Evolutionary conservation across 2,329 filamentous ascomycete species (phyloP), one percentile per base, ranked within the genome.

Genomic region (Claviceps quebecensis): DNA sequence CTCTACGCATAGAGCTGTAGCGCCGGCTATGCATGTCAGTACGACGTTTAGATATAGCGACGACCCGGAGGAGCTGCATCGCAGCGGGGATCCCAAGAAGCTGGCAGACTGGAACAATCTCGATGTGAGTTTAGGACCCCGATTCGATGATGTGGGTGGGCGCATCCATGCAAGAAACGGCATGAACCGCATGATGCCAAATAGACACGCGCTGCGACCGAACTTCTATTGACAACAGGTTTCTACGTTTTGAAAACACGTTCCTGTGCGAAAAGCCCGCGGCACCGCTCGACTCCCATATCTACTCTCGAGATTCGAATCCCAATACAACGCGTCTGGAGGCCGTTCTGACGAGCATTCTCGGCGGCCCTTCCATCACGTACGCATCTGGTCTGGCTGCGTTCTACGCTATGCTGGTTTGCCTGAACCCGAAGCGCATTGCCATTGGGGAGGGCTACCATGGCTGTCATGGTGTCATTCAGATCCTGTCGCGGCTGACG

Each of bases 361-460:
- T 96, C 38, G 75, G 78, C 57, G 86, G 77, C 5, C 84, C 83
- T 2, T 69, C 77, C 1, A 63, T 96, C 29, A 87, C 84, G 49
- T 98, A 97, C 70, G 72, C 80, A 39, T 94, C 87, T 3, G 93
- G 93, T 4, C 78, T 97, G 22, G 79, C 87, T 11, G 87, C 91
- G 49, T 90, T 96, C 70, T 87, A 97, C 67, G 90, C 87, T 36
- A 72, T 94, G 53, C 76, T 97, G 2, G 82, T 90, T n/a, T 81
- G 82, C 61, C 70, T 95, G 8, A 89, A 94, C 65, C 93, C 93
- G 1, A 81, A 81, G 59, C 82, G 84, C 53, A 80, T 97, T 52
- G 84, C 88, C 58, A 88, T 97, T 57, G 83, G 83, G 39, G 81
- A 77, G 16, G 90, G 89, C 43, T 98, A 97, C 69, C 93, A 97